These are phyloP conservation scores for Gardenia jasminoides DNA, from an alignment of 257 asterid species.

Conservation along the genomic window DNA sequence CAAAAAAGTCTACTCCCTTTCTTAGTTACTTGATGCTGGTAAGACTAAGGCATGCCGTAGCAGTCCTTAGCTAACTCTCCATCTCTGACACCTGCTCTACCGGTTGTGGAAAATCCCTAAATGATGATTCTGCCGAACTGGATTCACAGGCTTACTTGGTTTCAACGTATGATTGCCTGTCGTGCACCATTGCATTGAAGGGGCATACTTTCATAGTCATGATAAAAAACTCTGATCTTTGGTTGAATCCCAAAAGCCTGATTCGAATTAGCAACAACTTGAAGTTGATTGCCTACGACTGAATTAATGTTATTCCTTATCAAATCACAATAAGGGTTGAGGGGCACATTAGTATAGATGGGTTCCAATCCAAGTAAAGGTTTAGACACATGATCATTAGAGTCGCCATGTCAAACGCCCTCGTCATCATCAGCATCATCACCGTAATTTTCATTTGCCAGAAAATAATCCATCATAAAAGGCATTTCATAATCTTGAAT, in stretches of 20 bases:
- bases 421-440: not conserved
- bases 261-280: slow-evolving; percentile 10
- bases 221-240: slow-evolving; percentile 17
- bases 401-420: slow-evolving; percentile 9
- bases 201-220: slow-evolving; percentile 11
- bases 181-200: slow-evolving; percentile 25
- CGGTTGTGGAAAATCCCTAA: slow-evolving; percentile 16
- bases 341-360: not conserved
- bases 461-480: not conserved
- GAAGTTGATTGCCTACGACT: slow-evolving; percentile 20
- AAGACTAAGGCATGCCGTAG: slow-evolving; percentile 44
- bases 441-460: slow-evolving; percentile 9
- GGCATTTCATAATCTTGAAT: slow-evolving; percentile 16
- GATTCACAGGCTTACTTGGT: slow-evolving; percentile 33
- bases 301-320: not conserved
- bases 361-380: slow-evolving; percentile 18
- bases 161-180: slow-evolving; percentile 41
- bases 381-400: slow-evolving; percentile 7
- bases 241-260: slow-evolving; percentile 1
- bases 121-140: slow-evolving; percentile 42
- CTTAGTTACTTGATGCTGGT: slow-evolving; percentile 21
- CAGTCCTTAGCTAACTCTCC: slow-evolving; percentile 36
- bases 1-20: not conserved
- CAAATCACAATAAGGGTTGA: slow-evolving; percentile 5
- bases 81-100: slow-evolving; percentile 18